phyloP scores from a whole-genome alignment of 2,329 filamentous ascomycete genomes.

The Nemania diffusa region DNA sequence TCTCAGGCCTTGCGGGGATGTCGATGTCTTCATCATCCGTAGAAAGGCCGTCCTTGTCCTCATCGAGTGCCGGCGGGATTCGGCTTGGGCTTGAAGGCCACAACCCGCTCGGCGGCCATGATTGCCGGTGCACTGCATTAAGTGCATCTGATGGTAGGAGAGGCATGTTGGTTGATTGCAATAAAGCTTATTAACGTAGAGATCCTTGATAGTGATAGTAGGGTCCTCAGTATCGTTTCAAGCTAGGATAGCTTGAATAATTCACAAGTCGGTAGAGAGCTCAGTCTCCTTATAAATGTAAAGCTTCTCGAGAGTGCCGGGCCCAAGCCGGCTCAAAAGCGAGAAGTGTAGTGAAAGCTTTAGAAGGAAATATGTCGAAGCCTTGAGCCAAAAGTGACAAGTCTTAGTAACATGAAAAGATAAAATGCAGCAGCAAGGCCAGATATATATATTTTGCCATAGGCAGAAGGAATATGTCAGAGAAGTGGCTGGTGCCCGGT shows the following conservation, averaged over 20 bases:
- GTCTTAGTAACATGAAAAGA: conserved; percentile 38
- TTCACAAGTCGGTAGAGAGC: conserved; percentile 28
- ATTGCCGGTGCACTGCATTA: conserved; percentile 55
- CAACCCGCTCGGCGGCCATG: conserved; percentile 40
- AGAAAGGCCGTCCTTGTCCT: conserved; percentile 54
- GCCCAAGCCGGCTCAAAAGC: conserved; percentile 44
- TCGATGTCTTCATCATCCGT: conserved; percentile 57
- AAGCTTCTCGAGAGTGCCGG: conserved; percentile 41
- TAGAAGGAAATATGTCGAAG: conserved; percentile 35
- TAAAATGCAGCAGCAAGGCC: conserved; percentile 33
- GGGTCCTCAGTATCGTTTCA: conserved; percentile 36
- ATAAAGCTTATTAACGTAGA: conserved; percentile 18
- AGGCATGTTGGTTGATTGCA: conserved; percentile 44
- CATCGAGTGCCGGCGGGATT: conserved; percentile 56
- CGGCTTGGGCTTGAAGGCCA: conserved; percentile 65
- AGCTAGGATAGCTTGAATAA: conserved; percentile 18
- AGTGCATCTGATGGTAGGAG: conserved; percentile 39
- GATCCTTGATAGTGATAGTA: conserved; percentile 28
- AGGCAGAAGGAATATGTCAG: conserved; percentile 43
- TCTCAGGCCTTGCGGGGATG: conserved; percentile 57
- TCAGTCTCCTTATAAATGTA: conserved; percentile 28
- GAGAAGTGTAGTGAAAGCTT: conserved; percentile 24
- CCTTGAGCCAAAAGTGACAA: conserved; percentile 40
- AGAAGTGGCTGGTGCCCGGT: conserved; percentile 38
- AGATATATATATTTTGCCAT: conserved; percentile 43